Evolutionary conservation across 1,284 basidiomycete species (phyloP), one percentile per base, ranked within the genome.

Genomic region (Heterobasidion parviporum): DNA sequence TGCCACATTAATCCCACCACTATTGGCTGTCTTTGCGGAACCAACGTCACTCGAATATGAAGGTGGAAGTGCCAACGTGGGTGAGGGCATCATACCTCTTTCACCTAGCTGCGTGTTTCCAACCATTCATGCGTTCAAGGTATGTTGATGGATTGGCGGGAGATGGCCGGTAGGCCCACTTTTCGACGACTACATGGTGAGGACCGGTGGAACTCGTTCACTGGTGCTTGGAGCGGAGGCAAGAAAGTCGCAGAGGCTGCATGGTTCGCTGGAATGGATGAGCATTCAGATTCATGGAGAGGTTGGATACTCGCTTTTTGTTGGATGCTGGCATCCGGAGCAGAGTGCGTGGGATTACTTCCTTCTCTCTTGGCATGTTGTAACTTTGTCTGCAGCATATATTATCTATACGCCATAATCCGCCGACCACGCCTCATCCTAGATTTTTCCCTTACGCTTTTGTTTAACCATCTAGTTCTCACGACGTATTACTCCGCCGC

Each of bases 61-160:
- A 67, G 95, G 93, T 34, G 92, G 92, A 9, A 80, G 90, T 2
- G 77, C 87, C 8, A 93, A 84, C 67, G 85, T 95, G 50, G 90
- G 88, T 79, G 67, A 62, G 85, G 70, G 45, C 34, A 35, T 54
- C 38, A 10, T 15, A 32, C 14, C 12, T 50, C 14, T 9, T 16
- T 32, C 34, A 44, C 26, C 26, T 26, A 32, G 32, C n/a, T 50
- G 53, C 33, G 15, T 15, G 15, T 18, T 57, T 10, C 57, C 35
- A 46, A 41, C 20, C 20, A 48, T 43, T 53, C 35, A 35, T 41
- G 56, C 44, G 44, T 50, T 50, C 10, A 55, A 88, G 86, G 87
- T 8, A 92, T 94, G 89, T 76, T 98, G 34, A 91, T 99, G 83
- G 95, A 99, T 72, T 99, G 96, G 96, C 80, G 93, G 50, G 92